These are phyloP conservation scores for Sporothrix variecibatus DNA, from an alignment of 2,329 filamentous ascomycete genomes.

Conservation along the genomic window DNA sequence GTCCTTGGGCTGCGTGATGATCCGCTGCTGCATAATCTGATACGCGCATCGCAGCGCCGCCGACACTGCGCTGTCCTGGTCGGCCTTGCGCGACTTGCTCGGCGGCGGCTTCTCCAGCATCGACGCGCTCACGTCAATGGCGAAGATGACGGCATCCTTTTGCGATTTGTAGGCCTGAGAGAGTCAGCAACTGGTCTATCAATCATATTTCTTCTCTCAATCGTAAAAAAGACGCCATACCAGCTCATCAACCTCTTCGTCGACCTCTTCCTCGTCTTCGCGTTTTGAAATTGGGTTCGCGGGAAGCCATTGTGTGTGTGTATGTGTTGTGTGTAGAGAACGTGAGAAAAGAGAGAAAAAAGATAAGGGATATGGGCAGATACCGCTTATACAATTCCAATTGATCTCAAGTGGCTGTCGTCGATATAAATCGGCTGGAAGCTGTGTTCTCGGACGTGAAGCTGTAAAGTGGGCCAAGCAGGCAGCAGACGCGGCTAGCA, in stretches of 20 bases:
- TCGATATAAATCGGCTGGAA: background rate
- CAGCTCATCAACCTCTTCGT: constrained; percentile 54
- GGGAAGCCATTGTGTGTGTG: constrained; percentile 41
- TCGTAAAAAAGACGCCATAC: constrained; percentile 26
- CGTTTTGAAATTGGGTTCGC: constrained; percentile 36
- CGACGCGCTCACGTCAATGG: constrained; percentile 85
- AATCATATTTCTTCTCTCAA: background rate
- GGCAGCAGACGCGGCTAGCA: constrained; percentile 14
- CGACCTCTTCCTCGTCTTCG: constrained; percentile 68
- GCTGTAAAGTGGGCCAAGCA: constrained; percentile 14
- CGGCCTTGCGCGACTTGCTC: constrained; percentile 74
- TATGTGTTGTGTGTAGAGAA: background rate
- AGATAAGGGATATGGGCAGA: no score
- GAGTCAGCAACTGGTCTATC: constrained; percentile 53
- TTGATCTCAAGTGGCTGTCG: background rate
- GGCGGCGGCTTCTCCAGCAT: constrained; percentile 74
- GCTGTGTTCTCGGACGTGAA: background rate
- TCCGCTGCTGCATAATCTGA: constrained; percentile 94
- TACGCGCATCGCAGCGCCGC: constrained; percentile 94
- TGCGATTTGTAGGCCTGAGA: constrained; percentile 80
- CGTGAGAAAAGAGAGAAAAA: background rate
- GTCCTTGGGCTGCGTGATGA: constrained; percentile 93
- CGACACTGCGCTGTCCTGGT: constrained; percentile 73
- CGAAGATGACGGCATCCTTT: constrained; percentile 98
- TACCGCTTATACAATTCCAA: background rate